phyloP scores from a whole-genome alignment of 495 filamentous ascomycete species.

The Viridothelium virens region DNA sequence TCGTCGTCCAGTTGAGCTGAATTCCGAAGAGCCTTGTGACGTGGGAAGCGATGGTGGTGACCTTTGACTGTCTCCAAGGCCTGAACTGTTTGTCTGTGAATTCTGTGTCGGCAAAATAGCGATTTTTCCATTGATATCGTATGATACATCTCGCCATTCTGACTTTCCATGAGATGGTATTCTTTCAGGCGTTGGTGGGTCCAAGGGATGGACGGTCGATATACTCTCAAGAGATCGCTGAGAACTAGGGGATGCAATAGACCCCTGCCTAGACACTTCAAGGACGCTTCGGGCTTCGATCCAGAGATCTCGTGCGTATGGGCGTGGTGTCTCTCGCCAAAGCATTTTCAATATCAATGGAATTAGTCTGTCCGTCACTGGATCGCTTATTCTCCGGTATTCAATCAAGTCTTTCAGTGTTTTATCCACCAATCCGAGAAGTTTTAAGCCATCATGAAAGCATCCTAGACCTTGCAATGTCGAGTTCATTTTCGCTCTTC shows the following conservation, averaged over 20 bases:
- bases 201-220: background rate
- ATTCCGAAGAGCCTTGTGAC: background rate
- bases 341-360: constrained; percentile 10
- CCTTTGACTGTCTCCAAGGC: background rate
- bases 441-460: constrained; percentile 11
- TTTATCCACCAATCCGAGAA: constrained; percentile 7
- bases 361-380: background rate
- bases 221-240: constrained; percentile 3
- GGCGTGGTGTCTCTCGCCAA: constrained; percentile 3
- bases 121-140: background rate
- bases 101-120: background rate
- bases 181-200: background rate
- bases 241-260: background rate
- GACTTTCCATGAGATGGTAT: background rate
- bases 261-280: background rate
- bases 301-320: constrained; percentile 2
- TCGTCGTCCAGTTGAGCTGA: background rate
- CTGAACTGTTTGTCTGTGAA: background rate
- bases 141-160: background rate
- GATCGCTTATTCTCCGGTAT: constrained; percentile 4
- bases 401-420: background rate
- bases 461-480: background rate
- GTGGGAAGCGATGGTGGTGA: background rate
- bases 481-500: background rate
- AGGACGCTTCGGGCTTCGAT: background rate